Base-by-base conservation (phyloP, 1,284 basidiomycete genomes). In the Ganoderma lingzhi region DNA sequence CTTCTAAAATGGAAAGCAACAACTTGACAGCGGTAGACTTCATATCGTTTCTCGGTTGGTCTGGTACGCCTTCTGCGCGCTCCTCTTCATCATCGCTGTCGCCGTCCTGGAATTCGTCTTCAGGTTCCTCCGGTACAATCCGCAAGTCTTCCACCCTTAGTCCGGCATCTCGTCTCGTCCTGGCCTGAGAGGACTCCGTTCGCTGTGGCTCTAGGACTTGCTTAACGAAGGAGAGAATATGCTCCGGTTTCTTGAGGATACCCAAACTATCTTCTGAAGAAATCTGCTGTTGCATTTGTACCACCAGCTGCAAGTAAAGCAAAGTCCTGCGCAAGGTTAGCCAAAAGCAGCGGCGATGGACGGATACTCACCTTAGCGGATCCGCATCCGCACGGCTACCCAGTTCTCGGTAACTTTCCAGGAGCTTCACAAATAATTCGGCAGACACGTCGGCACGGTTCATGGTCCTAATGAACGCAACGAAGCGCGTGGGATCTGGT, bases 1-100 rank as follows among this genome's bases (percentile, higher is more conserved):
- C 92, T 89, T 97, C 95, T 30, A 97, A 84, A 32, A 95, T 86
- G 0, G 95, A 90, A 3, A 97, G 86, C 14, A 97, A 82, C 1
- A 97, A 80, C 70, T 91, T 92, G 19, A 96, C 80, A 4, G 94
- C 89, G 0, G 95, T 96, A 69, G 89, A 87, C 0, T 87, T 84
- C 83, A 96, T 88, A 70, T 92, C 91, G 58, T 91, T 86, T 2
- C 59, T 48, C 0, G 70, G 61, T 8, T 65, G 65, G 23, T 62
- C 68, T 2, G 65, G 23, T 71, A 88, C 84, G 14, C 81, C 66
- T 39, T 59, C 56, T 39, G 35, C 14, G 17, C 64, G 72, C 17
- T 70, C 70, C 30, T 82, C 84, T 70, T 92, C 91, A 66, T 91
- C 90, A 67, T 91, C 90, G 73, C 88, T 90, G 73, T 92, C 87